These are phyloP conservation scores for Capillidium heterosporum DNA, from an alignment of 371 early-diverging fungal species.

Conservation along the genomic window DNA sequence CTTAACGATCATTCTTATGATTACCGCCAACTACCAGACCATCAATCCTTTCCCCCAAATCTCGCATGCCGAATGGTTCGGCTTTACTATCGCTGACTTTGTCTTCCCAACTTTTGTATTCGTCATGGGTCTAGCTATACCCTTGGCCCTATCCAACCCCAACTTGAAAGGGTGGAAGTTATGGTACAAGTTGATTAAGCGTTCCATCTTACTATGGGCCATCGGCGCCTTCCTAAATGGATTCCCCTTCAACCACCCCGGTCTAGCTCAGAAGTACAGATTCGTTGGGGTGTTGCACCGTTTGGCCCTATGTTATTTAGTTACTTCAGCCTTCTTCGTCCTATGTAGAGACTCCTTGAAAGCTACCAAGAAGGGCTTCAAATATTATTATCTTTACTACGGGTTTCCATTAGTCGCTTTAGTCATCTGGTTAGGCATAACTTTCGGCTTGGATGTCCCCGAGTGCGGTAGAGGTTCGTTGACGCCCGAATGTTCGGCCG, in stretches of 20 bases:
- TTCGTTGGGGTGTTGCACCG: slow-evolving; percentile 19
- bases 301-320: slow-evolving; percentile 15
- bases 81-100: slow-evolving; percentile 23
- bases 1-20: slow-evolving; percentile 21
- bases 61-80: slow-evolving; percentile 21
- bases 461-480: slow-evolving; percentile 9
- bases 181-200: slow-evolving; percentile 9
- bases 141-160: slow-evolving; percentile 12
- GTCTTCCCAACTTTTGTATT: slow-evolving; percentile 29
- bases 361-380: not conserved
- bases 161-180: not conserved
- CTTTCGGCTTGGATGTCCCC: slow-evolving; percentile 10
- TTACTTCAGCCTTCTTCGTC: slow-evolving; percentile 7
- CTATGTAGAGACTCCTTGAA: slow-evolving; percentile 1
- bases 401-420: slow-evolving; percentile 8
- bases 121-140: slow-evolving; percentile 22
- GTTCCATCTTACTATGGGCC: slow-evolving; percentile 14
- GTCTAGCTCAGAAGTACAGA: slow-evolving; percentile 10
- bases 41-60: slow-evolving; percentile 12
- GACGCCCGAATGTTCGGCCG: slow-evolving; percentile 18
- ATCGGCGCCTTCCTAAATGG: slow-evolving; percentile 17
- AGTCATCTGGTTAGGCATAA: slow-evolving; percentile 16
- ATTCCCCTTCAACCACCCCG: slow-evolving; percentile 11
- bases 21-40: slow-evolving; percentile 23
- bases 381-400: not conserved